These are phyloP conservation scores for Panicum hallii DNA, from an alignment of 202 grass and related monocot genomes.

Conservation along the genomic window DNA sequence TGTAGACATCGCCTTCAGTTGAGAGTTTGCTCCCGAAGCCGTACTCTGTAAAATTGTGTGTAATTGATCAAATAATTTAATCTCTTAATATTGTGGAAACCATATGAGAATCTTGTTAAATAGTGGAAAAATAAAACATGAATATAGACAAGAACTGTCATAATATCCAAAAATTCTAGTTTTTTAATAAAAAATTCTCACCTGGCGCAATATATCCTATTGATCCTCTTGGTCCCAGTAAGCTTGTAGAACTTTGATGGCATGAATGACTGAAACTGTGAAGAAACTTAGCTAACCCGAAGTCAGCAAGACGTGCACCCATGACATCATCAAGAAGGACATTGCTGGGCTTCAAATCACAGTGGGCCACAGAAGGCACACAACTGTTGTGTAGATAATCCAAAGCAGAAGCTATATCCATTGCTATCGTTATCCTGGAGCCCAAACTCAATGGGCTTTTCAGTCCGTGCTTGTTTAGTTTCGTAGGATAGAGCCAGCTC, in stretches of 20 bases:
- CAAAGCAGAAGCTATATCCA: conserved; percentile 54
- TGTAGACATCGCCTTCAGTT: conserved; percentile 54
- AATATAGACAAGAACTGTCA: neutral
- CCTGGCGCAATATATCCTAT: conserved; percentile 66
- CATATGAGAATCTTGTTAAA: neutral
- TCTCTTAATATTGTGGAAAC: neutral
- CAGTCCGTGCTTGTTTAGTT: neutral
- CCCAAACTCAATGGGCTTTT: conserved; percentile 20
- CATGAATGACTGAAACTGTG: neutral
- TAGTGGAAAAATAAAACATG: conserved; percentile 2
- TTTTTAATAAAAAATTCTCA: neutral
- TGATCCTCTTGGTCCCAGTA: conserved; percentile 48
- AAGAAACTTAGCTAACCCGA: conserved; percentile 51
- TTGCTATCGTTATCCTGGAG: conserved; percentile 51
- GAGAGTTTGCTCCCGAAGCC: conserved; percentile 51
- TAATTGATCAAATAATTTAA: neutral
- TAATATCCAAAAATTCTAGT: neutral
- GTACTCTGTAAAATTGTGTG: conserved; percentile 45
- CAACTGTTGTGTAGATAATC: conserved; percentile 58
- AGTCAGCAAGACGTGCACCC: conserved; percentile 50
- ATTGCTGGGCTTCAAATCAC: conserved; percentile 72
- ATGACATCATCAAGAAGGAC: conserved; percentile 57
- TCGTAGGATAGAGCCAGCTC: conserved; percentile 47
- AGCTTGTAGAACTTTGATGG: conserved; percentile 38
- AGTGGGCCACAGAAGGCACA: conserved; percentile 46